Evolutionary conservation across 169 alveolate species (phyloP), one percentile per base, ranked within the genome.

Genomic region (Cystoisospora suis): DNA sequence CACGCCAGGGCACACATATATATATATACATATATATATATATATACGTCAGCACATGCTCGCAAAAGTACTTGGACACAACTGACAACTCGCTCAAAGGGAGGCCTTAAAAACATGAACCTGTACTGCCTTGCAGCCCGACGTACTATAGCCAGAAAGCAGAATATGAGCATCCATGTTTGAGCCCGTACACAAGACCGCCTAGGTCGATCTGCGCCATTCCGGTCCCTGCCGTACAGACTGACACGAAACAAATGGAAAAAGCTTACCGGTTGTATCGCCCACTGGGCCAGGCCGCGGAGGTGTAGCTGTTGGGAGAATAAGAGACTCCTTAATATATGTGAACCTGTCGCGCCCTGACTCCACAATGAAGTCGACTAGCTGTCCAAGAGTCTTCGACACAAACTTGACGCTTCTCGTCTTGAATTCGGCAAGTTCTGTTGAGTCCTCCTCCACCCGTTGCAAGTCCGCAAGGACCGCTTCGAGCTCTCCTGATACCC

Each of bases 261-360:
- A 53, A 15, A 53, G 23, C 12, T 53, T 53, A 53, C 23, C 12
- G 29, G 65, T 53, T 23, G 65, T 53, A 23, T 23, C 23, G 29
- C 85, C 7, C 44, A 47, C 58, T 5, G 93, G 86, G n/a, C 65
- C 72, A 32, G 88, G 93, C 4, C 93, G 89, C 0, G 93, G 40
- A 46, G 89, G 69, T n/a, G 93, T 80, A 56, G 93, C 89, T 44
- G 85, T 87, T 7, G 93, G 93, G 47, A 77, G 88, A 36, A 77
- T 77, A 23, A 89, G 45, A 29, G 93, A 88, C 45, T 89, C 93
- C 47, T 89, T 89, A 34, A 89, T 79, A 36, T 89, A 89, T 27
- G 89, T 77, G 77, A 89, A 80, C 9, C 93, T 70, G 38, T 89
- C 93, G 38, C 93, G 58, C 42, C 93, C 93, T 29, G 89, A 56